A percentile compares a stretch with the other conserved stretches of the same genome.
These are phyloP conservation scores for Edaphochlamys debaryana DNA, from an alignment of 139 green algal species.

Conservation along the genomic window DNA sequence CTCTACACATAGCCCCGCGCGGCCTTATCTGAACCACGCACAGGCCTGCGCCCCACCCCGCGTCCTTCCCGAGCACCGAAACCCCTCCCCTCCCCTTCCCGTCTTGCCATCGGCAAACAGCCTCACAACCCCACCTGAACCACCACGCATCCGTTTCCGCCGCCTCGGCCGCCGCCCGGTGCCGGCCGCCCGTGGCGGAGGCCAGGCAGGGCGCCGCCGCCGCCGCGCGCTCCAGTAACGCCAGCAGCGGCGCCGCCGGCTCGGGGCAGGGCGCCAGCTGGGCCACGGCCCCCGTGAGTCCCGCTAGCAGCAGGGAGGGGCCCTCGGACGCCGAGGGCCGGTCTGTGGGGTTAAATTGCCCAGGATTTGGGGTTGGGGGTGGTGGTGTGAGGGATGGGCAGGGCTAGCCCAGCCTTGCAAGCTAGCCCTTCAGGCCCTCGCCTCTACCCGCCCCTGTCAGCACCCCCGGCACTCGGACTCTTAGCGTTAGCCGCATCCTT, in stretches of 20 bases:
- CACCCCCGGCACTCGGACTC: too few species aligned
- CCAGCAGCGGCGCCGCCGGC: conserved; percentile 24
- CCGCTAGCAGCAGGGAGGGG: conserved; percentile 14
- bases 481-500: too few species aligned
- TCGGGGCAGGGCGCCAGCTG: not conserved
- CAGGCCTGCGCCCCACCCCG: too few species aligned
- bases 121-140: conserved; percentile 1
- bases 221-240: conserved; percentile 20
- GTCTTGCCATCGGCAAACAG: too few species aligned
- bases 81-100: not conserved
- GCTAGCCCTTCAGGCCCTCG: too few species aligned
- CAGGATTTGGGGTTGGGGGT: too few species aligned
- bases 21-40: too few species aligned
- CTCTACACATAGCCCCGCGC: too few species aligned
- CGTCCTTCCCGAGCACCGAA: not conserved
- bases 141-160: too few species aligned
- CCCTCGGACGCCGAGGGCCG: not conserved
- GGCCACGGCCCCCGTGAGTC: not conserved
- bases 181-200: not conserved
- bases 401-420: too few species aligned
- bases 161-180: not conserved
- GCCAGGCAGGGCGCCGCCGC: not conserved
- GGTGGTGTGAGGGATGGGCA: not conserved
- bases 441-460: too few species aligned
- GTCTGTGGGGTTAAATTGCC: not conserved